Evolutionary conservation across 192 early-diverging fungal genomes (phyloP), one percentile per base, ranked within the genome.

Genomic region (Allomyces macrogynus): DNA sequence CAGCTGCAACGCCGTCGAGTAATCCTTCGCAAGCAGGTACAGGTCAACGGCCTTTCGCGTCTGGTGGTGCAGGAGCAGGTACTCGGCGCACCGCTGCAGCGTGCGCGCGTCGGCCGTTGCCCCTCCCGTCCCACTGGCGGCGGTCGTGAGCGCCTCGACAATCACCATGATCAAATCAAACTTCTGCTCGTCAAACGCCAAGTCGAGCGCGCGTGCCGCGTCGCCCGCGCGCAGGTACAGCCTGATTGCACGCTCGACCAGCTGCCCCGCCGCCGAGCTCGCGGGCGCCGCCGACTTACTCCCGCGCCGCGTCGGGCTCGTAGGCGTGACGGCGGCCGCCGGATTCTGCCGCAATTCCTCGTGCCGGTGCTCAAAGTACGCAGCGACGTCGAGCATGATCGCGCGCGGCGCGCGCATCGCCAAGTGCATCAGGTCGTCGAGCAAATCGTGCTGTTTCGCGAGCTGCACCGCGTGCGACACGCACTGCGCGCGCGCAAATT

Each of bases 361-460:
- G 49, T 14, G 16, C 12, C 49, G 49, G 12, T n/a, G 16, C 12
- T 57, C 49, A n/a, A 57, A 57, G 3, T 2, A 80, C 73, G 69
- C 67, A 10, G 81, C 81, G 24, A 77, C 81, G 64, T 78, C 75
- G 18, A 78, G 16, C 76, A 80, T 73, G 26, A 67, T 67, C 24
- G 76, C 69, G 24, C 68, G 64, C 0, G 70, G 64, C 23, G 74
- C 71, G 61, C 80, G 74, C 44, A 81, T 64, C 0, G 79, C 81
- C 4, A 83, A 66, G 26, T 76, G 71, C 65, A 78, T 79, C 24
- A 82, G 72, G 40, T 77, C 67, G 22, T 74, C 70, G 25, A 67
- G 67, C 57, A 82, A 67, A 10, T 72, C 69, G 62, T 81, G 62
- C 64, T 75, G 73, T 67, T 78, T 81, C 24, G 81, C 81, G 16